A percentile compares a stretch with the other conserved stretches of the same genome.
These are phyloP conservation scores for Boletus rubroflammeus DNA, from an alignment of 768 basidiomycete species.

Conservation along the genomic window DNA sequence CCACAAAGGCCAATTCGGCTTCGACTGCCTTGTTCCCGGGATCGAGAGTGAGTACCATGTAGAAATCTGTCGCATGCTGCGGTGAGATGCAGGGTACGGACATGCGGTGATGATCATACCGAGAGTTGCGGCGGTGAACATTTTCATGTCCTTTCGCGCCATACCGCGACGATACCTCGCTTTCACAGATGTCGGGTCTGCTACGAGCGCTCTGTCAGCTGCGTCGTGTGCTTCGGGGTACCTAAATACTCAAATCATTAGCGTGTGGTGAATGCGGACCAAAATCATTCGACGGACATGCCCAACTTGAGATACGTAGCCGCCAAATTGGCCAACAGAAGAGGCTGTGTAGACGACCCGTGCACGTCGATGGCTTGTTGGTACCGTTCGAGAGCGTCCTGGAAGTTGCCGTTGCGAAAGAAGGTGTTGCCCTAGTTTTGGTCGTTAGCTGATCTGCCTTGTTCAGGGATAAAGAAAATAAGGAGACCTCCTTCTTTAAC, in stretches of 20 bases:
- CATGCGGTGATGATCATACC: conserved; percentile 14
- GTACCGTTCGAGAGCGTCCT: conserved; percentile 40
- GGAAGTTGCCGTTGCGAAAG: conserved; percentile 38
- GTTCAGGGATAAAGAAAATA: not conserved
- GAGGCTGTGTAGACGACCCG: conserved; percentile 30
- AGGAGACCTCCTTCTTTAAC: conserved; percentile 29
- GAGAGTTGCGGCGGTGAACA: conserved; percentile 14
- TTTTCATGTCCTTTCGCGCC: conserved; percentile 30
- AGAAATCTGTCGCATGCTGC: conserved; percentile 25
- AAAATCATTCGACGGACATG: conserved; percentile 24
- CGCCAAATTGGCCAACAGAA: conserved; percentile 42
- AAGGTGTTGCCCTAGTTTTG: conserved; percentile 40
- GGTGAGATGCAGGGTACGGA: not conserved
- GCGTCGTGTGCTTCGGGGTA: conserved; percentile 29
- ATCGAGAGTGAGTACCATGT: conserved; percentile 24
- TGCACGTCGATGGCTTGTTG: conserved; percentile 37
- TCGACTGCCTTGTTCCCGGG: conserved; percentile 20
- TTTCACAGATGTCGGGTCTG: conserved; percentile 32
- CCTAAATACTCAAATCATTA: conserved; percentile 8
- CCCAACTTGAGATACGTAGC: conserved; percentile 41
- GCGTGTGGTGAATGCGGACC: not conserved
- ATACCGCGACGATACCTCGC: conserved; percentile 35
- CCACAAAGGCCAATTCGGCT: conserved; percentile 15
- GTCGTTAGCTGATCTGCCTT: not conserved
- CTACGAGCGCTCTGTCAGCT: conserved; percentile 25